Evolutionary conservation across 2,329 filamentous ascomycete genomes (phyloP).

Genomic region (Colletotrichum sp.): DNA sequence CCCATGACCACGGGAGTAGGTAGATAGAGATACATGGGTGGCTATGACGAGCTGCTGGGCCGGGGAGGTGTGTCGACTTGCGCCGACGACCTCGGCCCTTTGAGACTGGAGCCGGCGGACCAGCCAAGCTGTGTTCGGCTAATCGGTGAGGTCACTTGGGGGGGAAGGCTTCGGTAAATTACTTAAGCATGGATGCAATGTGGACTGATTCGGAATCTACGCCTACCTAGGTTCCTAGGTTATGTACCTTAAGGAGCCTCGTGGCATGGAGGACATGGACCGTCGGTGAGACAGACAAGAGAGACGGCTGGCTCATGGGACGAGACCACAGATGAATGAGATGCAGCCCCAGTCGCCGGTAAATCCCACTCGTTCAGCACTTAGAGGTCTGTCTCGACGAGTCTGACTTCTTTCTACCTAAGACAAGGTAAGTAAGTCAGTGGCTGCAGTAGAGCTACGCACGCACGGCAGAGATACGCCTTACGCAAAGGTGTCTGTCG

Average conservation of each 20-base stretch:
- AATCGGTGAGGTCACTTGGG: conserved; percentile 6
- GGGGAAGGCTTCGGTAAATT: background rate
- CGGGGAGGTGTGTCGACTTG: background rate
- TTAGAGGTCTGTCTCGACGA: background rate
- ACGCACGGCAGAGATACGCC: background rate
- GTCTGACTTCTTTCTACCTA: background rate
- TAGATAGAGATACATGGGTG: background rate
- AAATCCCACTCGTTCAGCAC: background rate
- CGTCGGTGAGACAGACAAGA: background rate
- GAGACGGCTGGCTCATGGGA: background rate
- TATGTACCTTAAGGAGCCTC: background rate
- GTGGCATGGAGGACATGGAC: background rate
- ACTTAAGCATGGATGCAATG: background rate
- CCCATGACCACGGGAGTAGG: background rate
- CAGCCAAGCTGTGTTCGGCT: conserved; percentile 1
- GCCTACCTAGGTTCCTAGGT: background rate
- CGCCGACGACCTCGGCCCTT: conserved; percentile 10
- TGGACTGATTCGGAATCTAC: background rate
- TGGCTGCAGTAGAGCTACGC: background rate
- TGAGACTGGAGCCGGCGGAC: background rate
- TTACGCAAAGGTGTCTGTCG: background rate
- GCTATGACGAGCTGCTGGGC: background rate
- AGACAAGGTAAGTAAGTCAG: background rate
- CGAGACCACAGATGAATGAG: background rate
- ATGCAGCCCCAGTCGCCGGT: background rate